These are phyloP conservation scores for Nemania abortiva DNA, from an alignment of 2,329 filamentous ascomycete genomes.

Conservation along the genomic window DNA sequence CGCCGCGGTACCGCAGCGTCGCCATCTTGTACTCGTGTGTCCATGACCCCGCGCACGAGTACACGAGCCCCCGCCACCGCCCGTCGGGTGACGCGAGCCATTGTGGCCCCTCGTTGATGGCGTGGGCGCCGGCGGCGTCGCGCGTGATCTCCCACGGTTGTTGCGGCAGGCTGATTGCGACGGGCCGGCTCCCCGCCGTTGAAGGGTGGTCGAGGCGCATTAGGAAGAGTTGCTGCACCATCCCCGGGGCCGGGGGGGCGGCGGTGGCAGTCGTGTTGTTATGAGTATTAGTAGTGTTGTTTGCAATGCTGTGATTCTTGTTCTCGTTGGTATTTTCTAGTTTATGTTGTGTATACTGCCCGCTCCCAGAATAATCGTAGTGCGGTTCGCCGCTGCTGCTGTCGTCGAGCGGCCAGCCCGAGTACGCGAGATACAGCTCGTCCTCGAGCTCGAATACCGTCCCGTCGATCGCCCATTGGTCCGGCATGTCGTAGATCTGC, in stretches of 20 bases:
- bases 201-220: constrained; percentile 46
- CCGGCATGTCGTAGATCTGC: constrained; percentile 47
- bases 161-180: constrained; percentile 44
- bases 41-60: constrained; percentile 51
- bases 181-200: constrained; percentile 40
- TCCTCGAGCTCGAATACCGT: constrained; percentile 49
- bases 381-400: neutral
- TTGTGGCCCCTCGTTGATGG: constrained; percentile 53
- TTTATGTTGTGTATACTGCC: neutral
- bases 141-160: constrained; percentile 50
- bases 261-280: neutral
- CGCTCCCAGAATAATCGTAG: constrained; percentile 5
- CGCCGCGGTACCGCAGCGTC: constrained; percentile 46
- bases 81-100: constrained; percentile 49
- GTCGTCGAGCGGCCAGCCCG: constrained; percentile 50
- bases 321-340: neutral
- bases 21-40: constrained; percentile 53
- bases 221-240: constrained; percentile 50
- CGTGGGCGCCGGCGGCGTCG: constrained; percentile 48
- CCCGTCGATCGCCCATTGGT: constrained; percentile 52
- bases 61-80: constrained; percentile 49
- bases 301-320: neutral
- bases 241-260: constrained; percentile 37
- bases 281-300: too few species aligned
- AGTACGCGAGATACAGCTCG: constrained; percentile 50